Conservation (phyloP, 2,329 filamentous ascomycete species). For the Colletotrichum gigasporum region DNA sequence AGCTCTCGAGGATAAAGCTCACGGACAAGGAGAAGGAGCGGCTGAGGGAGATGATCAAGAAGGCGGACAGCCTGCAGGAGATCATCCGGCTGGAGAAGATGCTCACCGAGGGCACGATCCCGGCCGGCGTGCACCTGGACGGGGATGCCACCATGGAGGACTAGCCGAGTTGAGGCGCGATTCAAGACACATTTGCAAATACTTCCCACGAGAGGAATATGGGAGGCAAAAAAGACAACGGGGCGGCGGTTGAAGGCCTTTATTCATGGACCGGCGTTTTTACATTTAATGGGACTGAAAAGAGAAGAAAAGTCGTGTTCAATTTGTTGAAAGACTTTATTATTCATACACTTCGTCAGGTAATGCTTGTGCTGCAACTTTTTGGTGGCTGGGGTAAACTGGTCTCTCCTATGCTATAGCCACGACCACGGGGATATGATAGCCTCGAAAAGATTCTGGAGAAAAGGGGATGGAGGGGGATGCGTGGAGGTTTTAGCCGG, state of each 20-base stretch:
- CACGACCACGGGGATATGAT: too few relatives aligned
- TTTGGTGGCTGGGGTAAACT: too few relatives aligned
- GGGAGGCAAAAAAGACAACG: background rate
- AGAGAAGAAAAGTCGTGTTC: background rate
- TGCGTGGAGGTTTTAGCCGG: constrained; percentile 49
- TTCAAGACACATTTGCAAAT: too few relatives aligned
- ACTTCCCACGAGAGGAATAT: background rate
- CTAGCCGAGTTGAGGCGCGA: constrained; percentile 45
- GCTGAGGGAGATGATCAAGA: constrained; percentile 86
- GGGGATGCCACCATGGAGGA: constrained; percentile 69
- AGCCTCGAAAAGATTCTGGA: too few relatives aligned
- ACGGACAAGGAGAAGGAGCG: constrained; percentile 89
- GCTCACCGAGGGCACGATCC: constrained; percentile 87
- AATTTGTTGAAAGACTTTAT: background rate
- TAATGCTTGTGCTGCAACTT: background rate
- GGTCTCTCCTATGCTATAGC: too few relatives aligned
- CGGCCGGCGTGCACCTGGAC: constrained; percentile 68
- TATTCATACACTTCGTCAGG: constrained; percentile 24
- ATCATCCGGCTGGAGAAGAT: constrained; percentile 92
- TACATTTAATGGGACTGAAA: background rate
- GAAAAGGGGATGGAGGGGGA: background rate
- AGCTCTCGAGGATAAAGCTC: constrained; percentile 81
- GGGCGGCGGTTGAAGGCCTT: background rate
- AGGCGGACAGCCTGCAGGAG: constrained; percentile 89
- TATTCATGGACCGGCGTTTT: constrained; percentile 23